Percentiles rank a stretch among this genome's conserved stretches.
phyloP scores from a whole-genome alignment of 2,329 filamentous ascomycete genomes.

The Paecilomyces formosus region DNA sequence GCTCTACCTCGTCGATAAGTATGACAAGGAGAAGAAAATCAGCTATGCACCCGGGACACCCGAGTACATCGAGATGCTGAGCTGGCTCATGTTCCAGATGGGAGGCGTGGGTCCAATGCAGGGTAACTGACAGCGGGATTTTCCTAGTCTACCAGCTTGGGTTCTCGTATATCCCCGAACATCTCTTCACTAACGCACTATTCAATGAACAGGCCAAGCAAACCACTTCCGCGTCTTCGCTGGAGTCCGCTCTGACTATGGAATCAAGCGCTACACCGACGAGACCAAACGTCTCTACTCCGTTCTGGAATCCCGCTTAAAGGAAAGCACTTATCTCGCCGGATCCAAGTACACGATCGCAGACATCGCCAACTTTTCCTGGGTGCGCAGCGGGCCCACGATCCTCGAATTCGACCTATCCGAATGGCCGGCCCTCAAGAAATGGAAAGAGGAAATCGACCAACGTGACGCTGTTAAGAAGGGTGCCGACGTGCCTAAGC shows the following conservation, averaged over 20 bases:
- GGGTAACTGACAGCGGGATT: slow-evolving; percentile 11
- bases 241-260: slow-evolving; percentile 36
- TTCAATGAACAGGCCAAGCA: slow-evolving; percentile 30
- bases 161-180: too few species aligned
- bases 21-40: slow-evolving; percentile 36
- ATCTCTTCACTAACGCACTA: neutral
- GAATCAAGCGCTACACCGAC: slow-evolving; percentile 40
- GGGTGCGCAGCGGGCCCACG: slow-evolving; percentile 24
- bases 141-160: neutral
- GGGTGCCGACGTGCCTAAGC: neutral
- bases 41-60: slow-evolving; percentile 35
- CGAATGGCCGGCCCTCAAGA: slow-evolving; percentile 24
- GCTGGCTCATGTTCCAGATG: slow-evolving; percentile 41
- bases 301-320: slow-evolving; percentile 38
- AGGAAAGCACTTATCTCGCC: slow-evolving; percentile 36
- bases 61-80: slow-evolving; percentile 38
- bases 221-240: slow-evolving; percentile 43
- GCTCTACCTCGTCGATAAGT: slow-evolving; percentile 38
- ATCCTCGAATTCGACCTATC: slow-evolving; percentile 21
- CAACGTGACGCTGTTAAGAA: slow-evolving; percentile 20
- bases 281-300: slow-evolving; percentile 43
- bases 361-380: slow-evolving; percentile 40
- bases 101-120: slow-evolving; percentile 35
- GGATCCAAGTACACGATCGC: slow-evolving; percentile 42
- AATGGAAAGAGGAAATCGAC: slow-evolving; percentile 21